phyloP scores from a whole-genome alignment of 176 grass and related monocot species.

The Triticum turgidum region DNA sequence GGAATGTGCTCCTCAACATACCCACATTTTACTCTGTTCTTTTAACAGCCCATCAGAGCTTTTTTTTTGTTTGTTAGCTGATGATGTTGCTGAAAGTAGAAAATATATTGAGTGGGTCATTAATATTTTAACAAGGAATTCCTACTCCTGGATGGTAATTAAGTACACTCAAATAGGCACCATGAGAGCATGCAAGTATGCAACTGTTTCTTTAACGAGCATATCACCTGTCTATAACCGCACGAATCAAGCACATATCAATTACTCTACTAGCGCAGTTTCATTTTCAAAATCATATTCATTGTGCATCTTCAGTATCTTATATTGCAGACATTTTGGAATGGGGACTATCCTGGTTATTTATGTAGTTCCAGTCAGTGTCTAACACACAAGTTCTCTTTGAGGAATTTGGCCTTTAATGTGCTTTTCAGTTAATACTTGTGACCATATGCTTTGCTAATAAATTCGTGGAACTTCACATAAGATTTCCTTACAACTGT shows the following conservation, averaged over 20 bases:
- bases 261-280: background rate
- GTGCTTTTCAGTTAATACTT: background rate
- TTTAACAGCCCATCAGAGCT: slow-evolving; percentile 11
- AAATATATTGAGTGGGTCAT: background rate
- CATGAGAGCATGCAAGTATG: background rate
- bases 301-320: background rate
- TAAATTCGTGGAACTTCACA: background rate
- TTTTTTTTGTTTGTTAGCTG: slow-evolving; percentile 9
- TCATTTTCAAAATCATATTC: background rate
- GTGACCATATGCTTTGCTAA: background rate
- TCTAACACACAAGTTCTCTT: background rate
- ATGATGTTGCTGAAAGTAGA: slow-evolving; percentile 21
- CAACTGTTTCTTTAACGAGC: slow-evolving; percentile 9
- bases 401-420: background rate
- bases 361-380: slow-evolving; percentile 1
- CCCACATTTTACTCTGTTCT: background rate
- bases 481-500: background rate
- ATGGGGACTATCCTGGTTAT: background rate
- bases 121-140: background rate
- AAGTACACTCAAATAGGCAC: background rate
- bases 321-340: background rate
- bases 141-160: background rate
- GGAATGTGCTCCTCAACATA: slow-evolving; percentile 24
- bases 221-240: background rate
- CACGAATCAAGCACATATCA: background rate